phyloP scores from a whole-genome alignment of 805 yeast genomes.

The Nematodospora valgi region DNA sequence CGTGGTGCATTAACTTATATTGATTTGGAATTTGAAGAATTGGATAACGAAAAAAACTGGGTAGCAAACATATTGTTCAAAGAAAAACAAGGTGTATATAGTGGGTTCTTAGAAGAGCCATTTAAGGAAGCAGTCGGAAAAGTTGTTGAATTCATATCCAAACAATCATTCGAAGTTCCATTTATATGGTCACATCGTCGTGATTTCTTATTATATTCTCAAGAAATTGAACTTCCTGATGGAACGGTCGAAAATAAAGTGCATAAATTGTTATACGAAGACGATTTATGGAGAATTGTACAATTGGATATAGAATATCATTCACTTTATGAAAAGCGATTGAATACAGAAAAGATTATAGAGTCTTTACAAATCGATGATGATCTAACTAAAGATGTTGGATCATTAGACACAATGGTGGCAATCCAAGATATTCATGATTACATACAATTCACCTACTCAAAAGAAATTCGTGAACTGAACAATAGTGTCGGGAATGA shows the following conservation, averaged over 20 bases:
- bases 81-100: slow-evolving; percentile 50
- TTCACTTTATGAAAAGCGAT: slow-evolving; percentile 72
- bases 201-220: slow-evolving; percentile 70
- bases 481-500: slow-evolving; percentile 15
- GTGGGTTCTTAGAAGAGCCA: slow-evolving; percentile 41
- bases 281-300: slow-evolving; percentile 90
- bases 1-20: slow-evolving; percentile 66
- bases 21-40: slow-evolving; percentile 67
- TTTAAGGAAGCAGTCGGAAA: slow-evolving; percentile 69
- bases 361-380: slow-evolving; percentile 56
- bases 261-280: slow-evolving; percentile 61
- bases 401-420: slow-evolving; percentile 57
- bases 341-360: slow-evolving; percentile 55
- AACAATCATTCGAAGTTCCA: slow-evolving; percentile 86
- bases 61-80: slow-evolving; percentile 58
- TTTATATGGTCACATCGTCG: slow-evolving; percentile 94
- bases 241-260: slow-evolving; percentile 34
- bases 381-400: slow-evolving; percentile 51
- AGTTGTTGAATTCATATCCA: slow-evolving; percentile 67
- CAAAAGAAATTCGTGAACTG: slow-evolving; percentile 53
- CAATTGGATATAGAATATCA: slow-evolving; percentile 87
- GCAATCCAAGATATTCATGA: slow-evolving; percentile 87
- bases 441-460: slow-evolving; percentile 69
- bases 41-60: slow-evolving; percentile 75
- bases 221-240: slow-evolving; percentile 39